A percentile compares a stretch with the other conserved stretches of the same genome.
Evolutionary conservation across 2,329 filamentous ascomycete species (phyloP).

Genomic region (Elsinoe perseae): DNA sequence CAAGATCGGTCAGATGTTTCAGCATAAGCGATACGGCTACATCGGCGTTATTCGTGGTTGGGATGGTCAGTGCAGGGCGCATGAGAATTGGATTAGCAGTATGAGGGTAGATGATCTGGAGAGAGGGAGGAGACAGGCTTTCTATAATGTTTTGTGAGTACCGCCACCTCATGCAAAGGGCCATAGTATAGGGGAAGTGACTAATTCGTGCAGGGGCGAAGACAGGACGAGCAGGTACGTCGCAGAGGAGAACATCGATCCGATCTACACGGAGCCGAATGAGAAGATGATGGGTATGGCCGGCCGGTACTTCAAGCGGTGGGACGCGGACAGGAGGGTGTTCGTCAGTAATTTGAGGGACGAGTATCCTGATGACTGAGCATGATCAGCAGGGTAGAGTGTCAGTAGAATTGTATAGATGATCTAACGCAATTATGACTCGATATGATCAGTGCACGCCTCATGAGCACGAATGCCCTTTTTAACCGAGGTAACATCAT

Average conservation of each 20-base stretch:
- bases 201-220: conserved; percentile 44
- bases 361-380: conserved; percentile 76
- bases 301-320: conserved; percentile 82
- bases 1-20: conserved; percentile 74
- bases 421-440: not conserved
- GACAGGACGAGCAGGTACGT: conserved; percentile 66
- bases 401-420: not conserved
- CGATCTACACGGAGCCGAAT: conserved; percentile 46
- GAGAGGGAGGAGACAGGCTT: conserved; percentile 59
- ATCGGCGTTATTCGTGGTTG: conserved; percentile 82
- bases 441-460: too few relatives aligned
- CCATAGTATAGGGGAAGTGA: not conserved
- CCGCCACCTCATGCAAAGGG: not conserved
- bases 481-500: too few relatives aligned
- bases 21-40: conserved; percentile 72
- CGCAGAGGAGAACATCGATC: conserved; percentile 70
- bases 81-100: conserved; percentile 55
- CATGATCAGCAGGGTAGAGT: not conserved
- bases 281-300: conserved; percentile 60
- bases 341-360: conserved; percentile 82
- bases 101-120: conserved; percentile 55
- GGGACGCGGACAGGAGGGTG: conserved; percentile 55
- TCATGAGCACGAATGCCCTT: too few relatives aligned
- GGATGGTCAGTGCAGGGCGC: conserved; percentile 54
- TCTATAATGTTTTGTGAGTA: conserved; percentile 81